Conservation (phyloP, 2,329 filamentous ascomycete species). For the Periconia macrospinosa region DNA sequence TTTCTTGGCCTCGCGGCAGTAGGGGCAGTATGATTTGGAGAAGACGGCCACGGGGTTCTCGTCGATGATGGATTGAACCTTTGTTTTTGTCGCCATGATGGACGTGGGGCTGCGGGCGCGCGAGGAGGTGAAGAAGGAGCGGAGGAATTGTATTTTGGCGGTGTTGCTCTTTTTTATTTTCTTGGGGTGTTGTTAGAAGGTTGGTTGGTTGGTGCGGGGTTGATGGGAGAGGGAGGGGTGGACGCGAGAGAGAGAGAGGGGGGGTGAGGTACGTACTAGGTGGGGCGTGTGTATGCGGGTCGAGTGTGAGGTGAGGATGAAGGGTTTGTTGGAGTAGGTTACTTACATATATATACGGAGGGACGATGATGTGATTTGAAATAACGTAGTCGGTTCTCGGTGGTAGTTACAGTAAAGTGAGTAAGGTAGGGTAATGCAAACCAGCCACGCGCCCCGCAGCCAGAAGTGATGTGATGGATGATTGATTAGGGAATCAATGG, state of each 20-base stretch:
- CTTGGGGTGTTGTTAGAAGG: too few relatives aligned
- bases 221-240: background rate
- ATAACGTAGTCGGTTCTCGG: too few relatives aligned
- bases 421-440: background rate
- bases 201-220: background rate
- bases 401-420: too few relatives aligned
- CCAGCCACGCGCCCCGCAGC: constrained; percentile 31
- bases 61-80: constrained; percentile 84
- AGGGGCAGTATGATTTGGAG: constrained; percentile 95
- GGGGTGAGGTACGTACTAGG: too few relatives aligned
- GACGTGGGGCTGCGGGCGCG: constrained; percentile 60
- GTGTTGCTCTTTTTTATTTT: constrained; percentile 14
- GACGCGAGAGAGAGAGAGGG: too few relatives aligned
- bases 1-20: constrained; percentile 80
- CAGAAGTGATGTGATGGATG: background rate
- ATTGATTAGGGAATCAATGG: too few relatives aligned
- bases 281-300: too few relatives aligned
- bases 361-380: constrained; percentile 17
- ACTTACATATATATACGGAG: too few relatives aligned
- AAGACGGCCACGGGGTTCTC: constrained; percentile 92
- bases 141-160: constrained; percentile 67
- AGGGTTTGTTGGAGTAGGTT: too few relatives aligned
- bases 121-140: constrained; percentile 66
- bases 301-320: too few relatives aligned
- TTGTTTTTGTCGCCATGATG: constrained; percentile 82